Percentiles rank a stretch among this genome's conserved stretches.
phyloP scores from a whole-genome alignment of 495 filamentous ascomycete species.

The Opeltia flavorubescens region DNA sequence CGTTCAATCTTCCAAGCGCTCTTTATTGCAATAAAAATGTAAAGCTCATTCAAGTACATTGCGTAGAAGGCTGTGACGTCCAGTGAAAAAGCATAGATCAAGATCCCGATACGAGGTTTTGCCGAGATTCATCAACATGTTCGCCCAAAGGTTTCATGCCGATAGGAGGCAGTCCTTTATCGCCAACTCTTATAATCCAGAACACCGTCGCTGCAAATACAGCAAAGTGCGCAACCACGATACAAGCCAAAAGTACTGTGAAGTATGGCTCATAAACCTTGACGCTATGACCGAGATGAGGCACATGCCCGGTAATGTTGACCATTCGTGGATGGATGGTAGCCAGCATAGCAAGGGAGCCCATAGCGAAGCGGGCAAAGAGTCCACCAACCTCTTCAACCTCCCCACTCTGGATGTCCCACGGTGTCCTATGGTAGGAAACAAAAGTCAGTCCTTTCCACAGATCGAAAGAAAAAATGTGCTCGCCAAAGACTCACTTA shows the following conservation, averaged over 20 bases:
- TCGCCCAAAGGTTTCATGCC: too few relatives aligned
- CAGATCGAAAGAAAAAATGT: neutral
- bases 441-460: neutral
- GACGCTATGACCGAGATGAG: conserved; percentile 6
- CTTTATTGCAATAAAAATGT: too few relatives aligned
- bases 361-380: conserved; percentile 11
- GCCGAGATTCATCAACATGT: too few relatives aligned
- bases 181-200: too few relatives aligned
- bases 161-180: too few relatives aligned
- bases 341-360: conserved; percentile 12
- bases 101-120: too few relatives aligned
- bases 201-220: too few relatives aligned
- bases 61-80: too few relatives aligned
- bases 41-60: too few relatives aligned
- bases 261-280: conserved; percentile 3
- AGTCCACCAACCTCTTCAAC: conserved; percentile 8
- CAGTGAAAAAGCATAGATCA: too few relatives aligned
- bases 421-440: neutral
- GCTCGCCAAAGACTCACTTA: neutral
- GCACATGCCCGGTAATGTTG: neutral
- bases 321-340: neutral
- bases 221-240: conserved; percentile 2
- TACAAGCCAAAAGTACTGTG: conserved; percentile 4
- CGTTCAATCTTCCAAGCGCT: too few relatives aligned
- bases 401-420: neutral